Conservation (phyloP, 106 monocot genomes). For the Narthecium ossifragum region DNA sequence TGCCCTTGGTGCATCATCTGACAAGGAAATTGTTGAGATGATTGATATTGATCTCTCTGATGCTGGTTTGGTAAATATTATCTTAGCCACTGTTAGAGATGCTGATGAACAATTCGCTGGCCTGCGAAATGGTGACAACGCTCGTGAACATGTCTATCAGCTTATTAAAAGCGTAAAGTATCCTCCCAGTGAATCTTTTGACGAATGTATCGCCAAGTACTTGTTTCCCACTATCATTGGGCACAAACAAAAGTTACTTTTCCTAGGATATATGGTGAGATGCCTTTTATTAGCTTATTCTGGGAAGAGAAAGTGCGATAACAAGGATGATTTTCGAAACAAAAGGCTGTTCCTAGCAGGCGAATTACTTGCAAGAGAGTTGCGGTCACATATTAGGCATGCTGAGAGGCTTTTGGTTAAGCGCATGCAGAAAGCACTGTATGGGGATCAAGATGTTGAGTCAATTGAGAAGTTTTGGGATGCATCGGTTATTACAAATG, state of each 20-base stretch:
- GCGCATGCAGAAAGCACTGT: constrained; percentile 75
- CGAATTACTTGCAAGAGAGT: constrained; percentile 70
- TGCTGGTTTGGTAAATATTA: constrained; percentile 42
- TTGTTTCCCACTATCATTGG: constrained; percentile 65
- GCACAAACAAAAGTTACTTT: constrained; percentile 56
- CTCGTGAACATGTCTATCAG: constrained; percentile 47
- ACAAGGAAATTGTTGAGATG: constrained; percentile 85
- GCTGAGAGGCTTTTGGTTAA: constrained; percentile 75
- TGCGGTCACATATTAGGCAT: constrained; percentile 67
- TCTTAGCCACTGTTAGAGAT: constrained; percentile 55
- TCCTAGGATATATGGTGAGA: constrained; percentile 87
- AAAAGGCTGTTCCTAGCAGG: constrained; percentile 82
- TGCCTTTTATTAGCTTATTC: constrained; percentile 50
- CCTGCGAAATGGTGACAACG: constrained; percentile 51
- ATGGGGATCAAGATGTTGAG: constrained; percentile 59
- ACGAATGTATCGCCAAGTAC: constrained; percentile 64
- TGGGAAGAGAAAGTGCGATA: constrained; percentile 80
- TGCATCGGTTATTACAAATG: constrained; percentile 85
- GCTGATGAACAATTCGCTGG: constrained; percentile 52
- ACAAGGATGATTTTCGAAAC: constrained; percentile 91
- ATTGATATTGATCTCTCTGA: constrained; percentile 59
- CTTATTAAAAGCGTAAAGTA: constrained; percentile 61
- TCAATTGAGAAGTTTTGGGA: constrained; percentile 63
- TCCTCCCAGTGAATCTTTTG: constrained; percentile 70
- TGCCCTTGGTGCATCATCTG: constrained; percentile 78